Evolutionary conservation across 805 yeast genomes (phyloP), one percentile per base, ranked within the genome.

Genomic region (Candida ipomoeae): DNA sequence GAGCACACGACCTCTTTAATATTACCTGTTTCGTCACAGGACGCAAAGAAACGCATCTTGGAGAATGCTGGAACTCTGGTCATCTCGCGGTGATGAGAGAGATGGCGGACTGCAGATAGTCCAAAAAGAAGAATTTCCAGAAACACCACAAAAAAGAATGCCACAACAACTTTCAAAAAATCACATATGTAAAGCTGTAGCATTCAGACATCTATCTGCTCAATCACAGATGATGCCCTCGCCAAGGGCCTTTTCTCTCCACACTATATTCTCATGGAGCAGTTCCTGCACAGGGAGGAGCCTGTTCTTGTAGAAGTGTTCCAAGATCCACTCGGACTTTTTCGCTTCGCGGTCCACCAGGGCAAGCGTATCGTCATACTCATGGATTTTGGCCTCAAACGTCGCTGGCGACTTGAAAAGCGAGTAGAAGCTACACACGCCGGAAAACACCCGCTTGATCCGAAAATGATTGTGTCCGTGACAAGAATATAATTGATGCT

Each of bases 21-120:
- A 5, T 80, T 73, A 0, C 91, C 90, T 1, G 80, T 77, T 58
- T 86, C 91, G 53, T 81, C 86, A 15, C 87, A 79, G 39, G 89
- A 73, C 3, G 76, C 83, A 41, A 86, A 58, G 13, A 85, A 62
- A 65, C 78, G 84, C 92, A 86, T 52, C 10, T 23, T 14, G 35
- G 14, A 23, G 32, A 11, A 2, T n/a, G n/a, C 26, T 42, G 17
- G 31, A 34, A 31, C 34, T 14, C 10, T 38, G 14, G 29, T 26
- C 29, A 26, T 26, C 29, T 26, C 29, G 29, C 29, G 29, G 11
- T 8, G 29, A 26, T 26, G 11, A 26, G 29, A 26, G 8, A 39
- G 41, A 29, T 40, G 44, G 44, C 11, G 31, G 45, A 20, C 45
- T 42, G 48, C 48, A 44, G 7, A 14, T 14, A 44, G 39, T 2